Evolutionary conservation across 352 stramenopile species (phyloP), one percentile per base, ranked within the genome.

Genomic region (Phytophthora kernoviae): DNA sequence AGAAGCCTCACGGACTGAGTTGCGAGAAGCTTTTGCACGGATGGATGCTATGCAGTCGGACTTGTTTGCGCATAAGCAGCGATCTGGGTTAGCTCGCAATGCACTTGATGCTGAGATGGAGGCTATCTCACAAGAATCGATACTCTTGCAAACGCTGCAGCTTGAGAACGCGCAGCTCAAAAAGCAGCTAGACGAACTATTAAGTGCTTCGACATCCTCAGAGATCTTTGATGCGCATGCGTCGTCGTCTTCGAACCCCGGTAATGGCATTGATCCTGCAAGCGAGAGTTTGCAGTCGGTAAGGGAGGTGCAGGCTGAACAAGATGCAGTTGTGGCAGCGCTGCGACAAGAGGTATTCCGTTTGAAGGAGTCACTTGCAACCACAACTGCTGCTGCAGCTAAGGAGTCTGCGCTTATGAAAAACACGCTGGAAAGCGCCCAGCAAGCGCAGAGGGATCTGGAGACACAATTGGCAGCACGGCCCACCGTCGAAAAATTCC

Each of bases 21-120:
- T 89, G 12, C 76, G 87, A 0, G 84, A 91, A 14, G 71, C 80
- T 5, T 85, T 87, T 56, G 81, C 78, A 1, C 85, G 89, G 17
- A 64, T 98, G 34, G 88, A 98, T 65, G 82, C 81, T 1, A 81
- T 98, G 44, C 89, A 97, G 54, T 93, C 97, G 4, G 90, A 98
- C 53, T 63, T 99, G 4, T 96, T 96, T 61, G 78, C 76, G 47
- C 85, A 76, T 70, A 98, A 96, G 71, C 84, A 92, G 55, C 82
- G 75, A 2, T 81, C 69, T 0, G 82, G 78, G 0, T 60, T 88
- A 20, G 74, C 85, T 2, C 75, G 90, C 51, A 87, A 65, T 51
- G 62, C 76, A 12, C 64, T 94, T 5, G 80, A 86, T 10, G 82
- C 81, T 4, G 93, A 98, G 62, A 88, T 96, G 54, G 91, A 98